A percentile compares a stretch with the other conserved stretches of the same genome.
phyloP scores from a whole-genome alignment of 2,329 filamentous ascomycete genomes.

The Rhynchosporium graminicola region DNA sequence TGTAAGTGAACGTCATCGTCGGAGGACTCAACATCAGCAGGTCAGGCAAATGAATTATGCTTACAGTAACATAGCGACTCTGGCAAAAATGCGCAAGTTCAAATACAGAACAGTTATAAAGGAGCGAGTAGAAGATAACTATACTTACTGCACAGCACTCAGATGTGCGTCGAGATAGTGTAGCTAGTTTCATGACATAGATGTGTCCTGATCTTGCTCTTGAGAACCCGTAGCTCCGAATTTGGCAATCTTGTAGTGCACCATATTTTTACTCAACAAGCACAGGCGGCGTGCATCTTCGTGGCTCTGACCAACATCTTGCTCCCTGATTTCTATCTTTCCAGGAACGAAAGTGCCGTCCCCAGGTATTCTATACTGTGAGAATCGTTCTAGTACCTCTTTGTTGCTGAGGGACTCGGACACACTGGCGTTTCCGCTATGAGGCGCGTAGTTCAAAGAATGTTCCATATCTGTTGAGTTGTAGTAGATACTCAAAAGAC shows the following conservation, averaged over 20 bases:
- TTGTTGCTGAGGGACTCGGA: slow-evolving; percentile 26
- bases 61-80: neutral
- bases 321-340: slow-evolving; percentile 32
- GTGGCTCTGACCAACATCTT: slow-evolving; percentile 11
- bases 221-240: slow-evolving; percentile 7
- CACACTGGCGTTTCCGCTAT: neutral
- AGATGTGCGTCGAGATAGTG: too few relatives aligned
- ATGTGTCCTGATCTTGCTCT: slow-evolving; percentile 28
- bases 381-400: slow-evolving; percentile 27
- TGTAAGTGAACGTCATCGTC: neutral
- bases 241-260: slow-evolving; percentile 38
- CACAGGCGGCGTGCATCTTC: slow-evolving; percentile 32
- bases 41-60: neutral
- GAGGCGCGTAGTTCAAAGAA: slow-evolving; percentile 23
- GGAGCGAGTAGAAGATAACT: neutral
- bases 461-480: neutral
- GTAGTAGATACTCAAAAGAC: slow-evolving; percentile 35
- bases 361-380: slow-evolving; percentile 23
- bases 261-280: slow-evolving; percentile 33
- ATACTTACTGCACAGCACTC: neutral
- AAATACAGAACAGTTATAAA: neutral
- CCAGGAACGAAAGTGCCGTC: slow-evolving; percentile 31
- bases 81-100: neutral
- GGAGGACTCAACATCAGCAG: neutral
- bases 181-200: slow-evolving; percentile 30